Evolutionary conservation across 2,329 filamentous ascomycete genomes (phyloP), one percentile per base, ranked within the genome.

Genomic region (Colletotrichum camelliae): DNA sequence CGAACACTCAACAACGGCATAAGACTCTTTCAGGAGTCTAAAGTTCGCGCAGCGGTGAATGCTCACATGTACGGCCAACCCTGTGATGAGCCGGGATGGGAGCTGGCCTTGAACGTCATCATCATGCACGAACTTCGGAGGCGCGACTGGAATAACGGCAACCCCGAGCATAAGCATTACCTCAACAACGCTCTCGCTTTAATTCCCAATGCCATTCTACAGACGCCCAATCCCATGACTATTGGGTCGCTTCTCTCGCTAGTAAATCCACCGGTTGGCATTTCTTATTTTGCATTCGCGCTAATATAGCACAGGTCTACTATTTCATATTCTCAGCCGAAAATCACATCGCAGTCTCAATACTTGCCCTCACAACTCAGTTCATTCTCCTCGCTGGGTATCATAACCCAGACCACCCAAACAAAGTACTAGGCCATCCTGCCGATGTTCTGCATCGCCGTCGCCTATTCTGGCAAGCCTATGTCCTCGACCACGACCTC

Each of bases 381-480:
- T 48, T 69, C 2, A 16, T 75, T 8, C 21, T 75, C 12, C 62
- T 75, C 43, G 55, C 64, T 16, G 73, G 73, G 6, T 75, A 75
- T 6, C 73, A 75, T 29, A 64, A 58, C 1, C 39, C 18, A 10
- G 57, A 68, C 12, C 48, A 43, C n/a, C 39, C 69, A 8, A 27
- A 21, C 3, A 43, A 18, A 12, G n/a, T 43, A 1, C 61, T 18
- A 2, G 16, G 43, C 12, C 48, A 48, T 16, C 64, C 57, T 8
- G 31, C 8, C 7, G 33, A 69, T 4, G 43, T 68, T 29, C 57
- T 73, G 16, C 73, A 75, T 48, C 70, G 70, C 3, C 70, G 64
- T 7, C 64, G 73, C 29, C 18, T 75, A 15, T 73, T 75, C 10
- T 73, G 70, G 70, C 62, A 68, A 12, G 70, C 69, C n/a, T 75